Evolutionary conservation across 1,284 basidiomycete genomes (phyloP).

Genomic region (Ganoderma lucidum): DNA sequence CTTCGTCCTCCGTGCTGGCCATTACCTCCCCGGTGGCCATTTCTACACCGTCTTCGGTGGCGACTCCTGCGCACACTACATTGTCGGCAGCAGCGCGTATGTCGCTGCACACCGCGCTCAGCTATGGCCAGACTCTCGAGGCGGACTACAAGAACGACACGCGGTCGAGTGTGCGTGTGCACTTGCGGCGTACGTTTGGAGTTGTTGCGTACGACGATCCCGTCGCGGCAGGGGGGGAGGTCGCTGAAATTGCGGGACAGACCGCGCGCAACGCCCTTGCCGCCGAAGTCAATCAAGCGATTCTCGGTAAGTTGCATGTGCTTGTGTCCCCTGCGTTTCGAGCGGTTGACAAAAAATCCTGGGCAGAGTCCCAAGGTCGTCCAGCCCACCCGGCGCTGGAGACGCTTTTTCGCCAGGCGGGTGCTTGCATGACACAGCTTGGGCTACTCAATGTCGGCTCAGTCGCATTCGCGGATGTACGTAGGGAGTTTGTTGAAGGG

Average conservation of each 20-base stretch:
- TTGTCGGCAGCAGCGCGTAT: constrained; percentile 45
- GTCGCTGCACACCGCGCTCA: constrained; percentile 69
- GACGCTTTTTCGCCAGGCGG: constrained; percentile 75
- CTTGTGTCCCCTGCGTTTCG: background rate
- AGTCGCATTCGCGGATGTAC: constrained; percentile 83
- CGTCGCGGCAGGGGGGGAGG: constrained; percentile 64
- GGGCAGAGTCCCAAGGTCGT: constrained; percentile 76
- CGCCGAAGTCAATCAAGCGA: constrained; percentile 81
- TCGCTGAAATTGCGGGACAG: constrained; percentile 71
- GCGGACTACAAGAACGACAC: constrained; percentile 69
- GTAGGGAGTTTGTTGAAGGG: constrained; percentile 66
- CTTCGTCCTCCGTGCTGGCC: constrained; percentile 4
- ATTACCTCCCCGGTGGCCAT: constrained; percentile 3
- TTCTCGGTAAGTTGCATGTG: constrained; percentile 66
- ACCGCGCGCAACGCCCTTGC: constrained; percentile 72
- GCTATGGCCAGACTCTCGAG: constrained; percentile 74
- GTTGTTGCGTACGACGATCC: constrained; percentile 84
- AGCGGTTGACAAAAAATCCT: background rate
- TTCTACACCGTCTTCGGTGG: constrained; percentile 14
- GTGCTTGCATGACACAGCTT: constrained; percentile 70
- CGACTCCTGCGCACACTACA: constrained; percentile 24
- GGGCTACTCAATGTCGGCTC: constrained; percentile 73
- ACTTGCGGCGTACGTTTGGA: constrained; percentile 77
- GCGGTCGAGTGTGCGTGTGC: constrained; percentile 65
- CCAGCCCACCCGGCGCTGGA: constrained; percentile 78